Evolutionary conservation across 1,284 basidiomycete species (phyloP), one percentile per base, ranked within the genome.

Genomic region (Gomphus sp.): DNA sequence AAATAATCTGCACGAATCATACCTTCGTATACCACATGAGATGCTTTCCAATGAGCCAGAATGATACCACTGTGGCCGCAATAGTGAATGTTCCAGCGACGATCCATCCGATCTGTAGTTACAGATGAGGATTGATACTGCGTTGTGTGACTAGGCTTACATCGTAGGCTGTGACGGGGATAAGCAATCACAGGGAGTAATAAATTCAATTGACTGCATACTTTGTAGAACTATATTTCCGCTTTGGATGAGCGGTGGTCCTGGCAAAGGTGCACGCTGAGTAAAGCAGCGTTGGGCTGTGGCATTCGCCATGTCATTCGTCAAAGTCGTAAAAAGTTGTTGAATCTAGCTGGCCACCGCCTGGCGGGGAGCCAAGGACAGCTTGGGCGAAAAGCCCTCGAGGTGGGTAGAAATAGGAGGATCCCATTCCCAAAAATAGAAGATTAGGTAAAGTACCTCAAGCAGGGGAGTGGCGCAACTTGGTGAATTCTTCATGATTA

Each of bases 31-130:
- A 90, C 78, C 82, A 87, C 61, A 76, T 76, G 31, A 91, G 72
- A 69, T 91, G 88, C 67, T 85, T 85, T 69, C 75, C 73, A 56
- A 89, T 80, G 36, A 89, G 76, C 87, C 87, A 91, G 61, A 81
- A 74, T 0, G 85, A 87, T n/a, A 76, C 73, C 16, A 72, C 66
- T 3, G 76, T 76, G 3, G 86, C 78, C 25, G 83, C 63, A 11
- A 82, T 49, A 0, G 84, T 78, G 68, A 89, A 84, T 63, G 78
- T 74, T 2, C 82, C 84, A 51, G 80, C 76, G 39, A 89, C 69
- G 52, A 90, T 79, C 87, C 87, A 91, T 2, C 89, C 89, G 61
- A 89, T 78, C 81, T 87, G 52, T 41, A 33, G 34, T 3, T 11
- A 43, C 31, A 31, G 14, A 16, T 11, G n/a, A 12, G 14, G 12